Conservation (phyloP, 345 rosid species). For the Aquilaria sinensis region DNA sequence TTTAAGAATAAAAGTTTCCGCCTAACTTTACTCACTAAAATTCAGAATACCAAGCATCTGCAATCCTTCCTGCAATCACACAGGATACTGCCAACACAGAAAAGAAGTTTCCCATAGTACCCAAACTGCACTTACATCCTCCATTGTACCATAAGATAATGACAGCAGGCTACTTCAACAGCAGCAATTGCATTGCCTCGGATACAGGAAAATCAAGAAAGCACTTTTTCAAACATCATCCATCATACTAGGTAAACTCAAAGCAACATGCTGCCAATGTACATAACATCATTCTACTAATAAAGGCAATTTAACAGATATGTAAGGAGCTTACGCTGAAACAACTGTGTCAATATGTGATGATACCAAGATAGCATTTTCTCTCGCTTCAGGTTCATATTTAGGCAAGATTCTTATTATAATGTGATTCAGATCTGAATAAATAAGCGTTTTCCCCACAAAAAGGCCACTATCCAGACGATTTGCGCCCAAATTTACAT, state of each 20-base stretch:
- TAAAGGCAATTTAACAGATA: neutral
- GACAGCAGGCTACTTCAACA: neutral
- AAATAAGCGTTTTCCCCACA: slow-evolving; percentile 70
- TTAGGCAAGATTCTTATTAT: slow-evolving; percentile 73
- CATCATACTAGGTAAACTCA: neutral
- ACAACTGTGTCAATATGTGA: slow-evolving; percentile 94
- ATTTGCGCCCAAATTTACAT: slow-evolving; percentile 58
- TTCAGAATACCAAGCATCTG: too few relatives aligned
- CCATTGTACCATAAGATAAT: too few relatives aligned
- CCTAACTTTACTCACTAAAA: too few relatives aligned
- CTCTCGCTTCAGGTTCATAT: slow-evolving; percentile 61
- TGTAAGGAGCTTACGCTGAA: slow-evolving; percentile 52
- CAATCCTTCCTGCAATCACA: too few relatives aligned
- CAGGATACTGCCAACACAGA: too few relatives aligned
- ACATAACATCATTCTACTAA: neutral
- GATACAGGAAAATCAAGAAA: neutral
- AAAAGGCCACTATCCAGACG: slow-evolving; percentile 59
- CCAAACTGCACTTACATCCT: too few relatives aligned
- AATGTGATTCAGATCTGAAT: slow-evolving; percentile 75
- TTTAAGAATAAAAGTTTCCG: too few relatives aligned
- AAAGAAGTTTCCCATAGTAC: too few relatives aligned
- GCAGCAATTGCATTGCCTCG: neutral
- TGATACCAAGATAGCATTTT: slow-evolving; percentile 77
- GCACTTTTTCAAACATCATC: neutral
- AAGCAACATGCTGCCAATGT: neutral